Base-by-base conservation (phyloP, 2,329 filamentous ascomycete genomes). In the Pseudogymnoascus sp. region DNA sequence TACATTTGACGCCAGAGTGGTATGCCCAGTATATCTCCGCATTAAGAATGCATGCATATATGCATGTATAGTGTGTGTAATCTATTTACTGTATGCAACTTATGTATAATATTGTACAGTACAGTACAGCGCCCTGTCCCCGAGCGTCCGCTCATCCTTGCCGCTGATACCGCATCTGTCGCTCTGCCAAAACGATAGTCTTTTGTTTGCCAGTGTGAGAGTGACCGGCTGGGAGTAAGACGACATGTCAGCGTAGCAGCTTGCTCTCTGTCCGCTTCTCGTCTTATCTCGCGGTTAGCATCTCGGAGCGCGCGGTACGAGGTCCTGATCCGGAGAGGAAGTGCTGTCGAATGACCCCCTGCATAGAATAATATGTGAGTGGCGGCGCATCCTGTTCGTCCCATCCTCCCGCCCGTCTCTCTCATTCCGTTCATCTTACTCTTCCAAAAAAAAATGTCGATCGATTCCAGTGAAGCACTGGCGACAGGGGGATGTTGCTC, bases 21-120 rank as follows among this genome's bases (percentile, higher is more conserved):
- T 30, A 50, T 30, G 4, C 3, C 43, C 5, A 28, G 43, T 50
- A 50, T 50, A 50, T 50, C 43, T 50, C 25, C n/a, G 43, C 30
- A 15, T 30, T 50, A 50, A 50, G 43, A 30, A 50, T 50, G 43
- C 43, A 50, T 50, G 43, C 43, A 50, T 50, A 50, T 50, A 50
- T 41, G 38, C 30, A 50, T 50, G 25, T n/a, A 50, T 30, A 30
- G 8, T 30, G 28, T 30, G 28, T 30, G 28, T 30, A 30, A 30
- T 30, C 6, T 30, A 8, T 30, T 6, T 30, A 30, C 1, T 33
- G 30, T 6, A 11, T 33, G 6, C 9, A 33, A 33, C 6, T 8
- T 33, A 11, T 33, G 30, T 33, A 11, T 33, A 33, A 33, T 8
- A 8, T 33, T 33, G 30, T 33, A 33, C 9, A 6, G 9, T 33